phyloP scores from a whole-genome alignment of 345 rosid species.

The Triadica sebifera region DNA sequence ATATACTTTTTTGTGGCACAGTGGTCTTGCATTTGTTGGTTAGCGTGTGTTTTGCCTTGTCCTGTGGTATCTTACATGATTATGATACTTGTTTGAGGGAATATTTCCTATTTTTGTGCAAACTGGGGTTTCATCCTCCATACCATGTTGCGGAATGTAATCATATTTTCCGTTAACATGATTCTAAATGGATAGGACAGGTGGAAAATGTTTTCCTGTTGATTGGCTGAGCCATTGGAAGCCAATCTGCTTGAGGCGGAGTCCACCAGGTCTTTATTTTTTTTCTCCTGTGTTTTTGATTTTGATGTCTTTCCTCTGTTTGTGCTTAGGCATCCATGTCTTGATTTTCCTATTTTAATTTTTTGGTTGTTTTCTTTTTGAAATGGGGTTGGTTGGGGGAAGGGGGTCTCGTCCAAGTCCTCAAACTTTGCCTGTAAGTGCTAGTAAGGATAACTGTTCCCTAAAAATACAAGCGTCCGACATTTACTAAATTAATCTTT shows the following conservation, averaged over 20 bases:
- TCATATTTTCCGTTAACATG: not conserved
- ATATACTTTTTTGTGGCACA: too few species aligned
- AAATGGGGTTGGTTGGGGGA: too few species aligned
- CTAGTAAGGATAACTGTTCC: too few species aligned
- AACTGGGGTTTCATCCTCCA: too few species aligned
- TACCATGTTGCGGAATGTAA: not conserved
- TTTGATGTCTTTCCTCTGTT: too few species aligned
- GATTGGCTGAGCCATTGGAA: not conserved
- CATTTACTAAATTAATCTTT: too few species aligned
- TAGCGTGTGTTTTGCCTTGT: not conserved
- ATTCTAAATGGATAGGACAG: not conserved
- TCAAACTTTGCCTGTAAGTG: too few species aligned
- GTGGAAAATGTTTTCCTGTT: not conserved
- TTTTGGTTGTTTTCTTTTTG: too few species aligned
- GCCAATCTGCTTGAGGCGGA: not conserved
- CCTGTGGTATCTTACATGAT: not conserved
- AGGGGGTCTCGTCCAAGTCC: too few species aligned
- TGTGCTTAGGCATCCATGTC: not conserved
- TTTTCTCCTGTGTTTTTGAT: too few species aligned
- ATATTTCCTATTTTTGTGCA: not conserved
- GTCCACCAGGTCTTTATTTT: not conserved
- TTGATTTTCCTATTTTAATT: too few species aligned
- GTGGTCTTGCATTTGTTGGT: not conserved
- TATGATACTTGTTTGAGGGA: conserved; percentile 1
- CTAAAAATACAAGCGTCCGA: too few species aligned